Evolutionary conservation across 306 rosid genomes (phyloP).

Genomic region (Vigna trinervia): DNA sequence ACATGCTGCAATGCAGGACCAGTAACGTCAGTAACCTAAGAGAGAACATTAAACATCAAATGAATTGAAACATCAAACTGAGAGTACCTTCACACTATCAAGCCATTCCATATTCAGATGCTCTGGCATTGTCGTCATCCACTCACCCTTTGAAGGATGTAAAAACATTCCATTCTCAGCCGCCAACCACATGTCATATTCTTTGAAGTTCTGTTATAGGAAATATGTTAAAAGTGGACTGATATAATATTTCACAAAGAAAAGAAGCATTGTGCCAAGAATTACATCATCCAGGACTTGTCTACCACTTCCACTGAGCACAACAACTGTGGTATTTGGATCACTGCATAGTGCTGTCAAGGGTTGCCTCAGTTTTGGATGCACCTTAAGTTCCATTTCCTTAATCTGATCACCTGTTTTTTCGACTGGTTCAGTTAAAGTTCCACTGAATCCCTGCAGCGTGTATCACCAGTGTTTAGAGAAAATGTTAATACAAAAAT

Average conservation of each 20-base stretch:
- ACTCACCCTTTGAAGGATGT: constrained; percentile 66
- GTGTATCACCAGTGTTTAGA: constrained; percentile 38
- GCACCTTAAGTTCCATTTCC: constrained; percentile 85
- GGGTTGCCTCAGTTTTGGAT: constrained; percentile 71
- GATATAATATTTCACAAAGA: constrained; percentile 14
- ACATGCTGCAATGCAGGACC: constrained; percentile 69
- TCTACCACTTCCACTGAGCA: constrained; percentile 87
- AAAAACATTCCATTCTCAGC: constrained; percentile 96
- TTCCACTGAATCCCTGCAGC: constrained; percentile 78
- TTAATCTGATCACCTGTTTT: constrained; percentile 86
- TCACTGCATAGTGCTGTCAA: constrained; percentile 67
- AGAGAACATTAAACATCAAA: constrained; percentile 11
- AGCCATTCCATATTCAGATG: constrained; percentile 92
- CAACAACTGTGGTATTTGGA: constrained; percentile 78
- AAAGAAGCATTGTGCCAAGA: constrained; percentile 26
- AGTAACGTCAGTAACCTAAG: constrained; percentile 35
- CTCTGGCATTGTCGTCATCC: constrained; percentile 99
- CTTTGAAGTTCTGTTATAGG: constrained; percentile 71
- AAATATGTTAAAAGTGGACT: constrained; percentile 33
- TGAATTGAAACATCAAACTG: constrained; percentile 23
- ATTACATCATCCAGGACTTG: constrained; percentile 64
- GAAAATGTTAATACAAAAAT: constrained; percentile 12
- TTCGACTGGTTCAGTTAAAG: constrained; percentile 87
- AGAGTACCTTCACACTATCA: constrained; percentile 75
- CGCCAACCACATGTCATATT: constrained; percentile 88